A percentile compares a stretch with the other conserved stretches of the same genome.
Conservation (phyloP, 495 filamentous ascomycete genomes). For the Saxophila tyrrhenica region DNA sequence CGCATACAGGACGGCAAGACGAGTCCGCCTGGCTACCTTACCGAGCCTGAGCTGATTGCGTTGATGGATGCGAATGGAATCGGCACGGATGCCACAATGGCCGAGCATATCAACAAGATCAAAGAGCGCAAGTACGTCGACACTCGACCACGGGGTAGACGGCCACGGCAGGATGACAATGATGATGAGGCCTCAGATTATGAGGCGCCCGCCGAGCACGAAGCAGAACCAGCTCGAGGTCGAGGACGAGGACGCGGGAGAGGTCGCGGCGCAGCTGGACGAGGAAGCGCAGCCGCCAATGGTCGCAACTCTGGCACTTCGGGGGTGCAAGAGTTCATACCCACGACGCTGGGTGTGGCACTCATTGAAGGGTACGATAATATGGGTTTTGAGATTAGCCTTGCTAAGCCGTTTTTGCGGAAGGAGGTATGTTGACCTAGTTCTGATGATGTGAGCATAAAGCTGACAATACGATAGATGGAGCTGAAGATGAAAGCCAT, state of each 20-base stretch:
- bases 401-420: constrained; percentile 92
- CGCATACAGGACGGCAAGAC: constrained; percentile 83
- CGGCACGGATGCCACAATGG: constrained; percentile 97
- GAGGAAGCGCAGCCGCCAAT: no score
- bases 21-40: constrained; percentile 69
- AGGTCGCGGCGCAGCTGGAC: constrained; percentile 34
- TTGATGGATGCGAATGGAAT: constrained; percentile 99
- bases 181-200: constrained; percentile 32
- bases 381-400: constrained; percentile 76
- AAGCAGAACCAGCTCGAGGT: constrained; percentile 15
- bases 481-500: constrained; percentile 90
- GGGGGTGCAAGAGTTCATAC: constrained; percentile 75
- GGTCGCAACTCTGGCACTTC: constrained; percentile 34
- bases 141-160: constrained; percentile 42
- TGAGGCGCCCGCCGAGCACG: constrained; percentile 7
- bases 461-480: constrained; percentile 41
- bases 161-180: constrained; percentile 25
- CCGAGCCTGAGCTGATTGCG: constrained; percentile 92
- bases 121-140: constrained; percentile 77
- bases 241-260: constrained; percentile 31
- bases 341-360: constrained; percentile 78
- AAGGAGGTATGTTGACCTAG: constrained; percentile 49
- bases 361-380: constrained; percentile 87
- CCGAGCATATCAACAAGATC: constrained; percentile 93
- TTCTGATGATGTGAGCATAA: not conserved